A percentile compares a stretch with the other conserved stretches of the same genome.
These are phyloP conservation scores for Desmodesmus armatus DNA, from an alignment of 139 green algal genomes.

Conservation along the genomic window DNA sequence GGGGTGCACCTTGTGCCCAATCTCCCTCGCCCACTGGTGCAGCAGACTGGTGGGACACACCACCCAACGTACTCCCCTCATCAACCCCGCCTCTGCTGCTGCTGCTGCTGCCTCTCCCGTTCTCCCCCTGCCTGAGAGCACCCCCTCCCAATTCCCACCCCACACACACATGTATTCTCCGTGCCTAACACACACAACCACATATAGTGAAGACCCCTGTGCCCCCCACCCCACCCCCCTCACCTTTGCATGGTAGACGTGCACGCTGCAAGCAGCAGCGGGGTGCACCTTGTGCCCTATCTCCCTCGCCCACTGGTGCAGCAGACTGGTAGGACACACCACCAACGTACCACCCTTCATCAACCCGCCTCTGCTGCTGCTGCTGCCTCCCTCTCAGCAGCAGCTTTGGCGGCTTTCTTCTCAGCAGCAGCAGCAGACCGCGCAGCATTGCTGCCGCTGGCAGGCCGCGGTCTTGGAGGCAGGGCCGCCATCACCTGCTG, in stretches of 20 bases:
- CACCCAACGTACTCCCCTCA: slow-evolving; percentile 79
- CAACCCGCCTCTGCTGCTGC: slow-evolving; percentile 40
- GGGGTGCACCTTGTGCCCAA: slow-evolving; percentile 73
- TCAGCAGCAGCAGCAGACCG: background rate
- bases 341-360: slow-evolving; percentile 80
- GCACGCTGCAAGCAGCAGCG: slow-evolving; percentile 56
- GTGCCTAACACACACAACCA: too few relatives aligned
- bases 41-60: slow-evolving; percentile 89
- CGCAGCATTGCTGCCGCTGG: background rate
- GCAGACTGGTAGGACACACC: slow-evolving; percentile 85
- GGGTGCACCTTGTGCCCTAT: slow-evolving; percentile 74
- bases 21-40: slow-evolving; percentile 88
- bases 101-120: slow-evolving; percentile 39
- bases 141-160: too few relatives aligned
- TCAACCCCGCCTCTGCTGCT: slow-evolving; percentile 27
- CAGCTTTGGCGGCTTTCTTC: background rate
- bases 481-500: background rate
- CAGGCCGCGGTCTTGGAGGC: background rate
- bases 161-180: too few relatives aligned
- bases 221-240: too few relatives aligned
- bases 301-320: slow-evolving; percentile 91
- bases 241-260: slow-evolving; percentile 86
- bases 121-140: too few relatives aligned
- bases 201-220: too few relatives aligned
- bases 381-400: slow-evolving; percentile 27